phyloP scores from a whole-genome alignment of 495 filamentous ascomycete species.

The Jackrogersella minutella region DNA sequence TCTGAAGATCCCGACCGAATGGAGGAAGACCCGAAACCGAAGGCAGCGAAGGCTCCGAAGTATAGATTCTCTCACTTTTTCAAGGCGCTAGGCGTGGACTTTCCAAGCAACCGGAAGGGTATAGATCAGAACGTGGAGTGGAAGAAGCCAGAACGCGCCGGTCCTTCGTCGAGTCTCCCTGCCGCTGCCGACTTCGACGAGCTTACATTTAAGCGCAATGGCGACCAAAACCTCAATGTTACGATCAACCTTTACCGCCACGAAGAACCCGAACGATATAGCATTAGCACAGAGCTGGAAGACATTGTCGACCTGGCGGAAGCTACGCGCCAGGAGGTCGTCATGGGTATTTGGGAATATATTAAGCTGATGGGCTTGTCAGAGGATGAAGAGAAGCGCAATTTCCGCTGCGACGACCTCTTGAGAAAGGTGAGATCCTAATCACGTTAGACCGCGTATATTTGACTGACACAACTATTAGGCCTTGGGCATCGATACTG shows the following conservation, averaged over 20 bases:
- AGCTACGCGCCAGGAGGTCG: slow-evolving; percentile 83
- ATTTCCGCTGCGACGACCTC: slow-evolving; percentile 86
- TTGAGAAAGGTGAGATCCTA: slow-evolving; percentile 70
- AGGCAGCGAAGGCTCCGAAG: slow-evolving; percentile 51
- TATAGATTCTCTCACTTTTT: slow-evolving; percentile 93
- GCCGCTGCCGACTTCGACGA: slow-evolving; percentile 83
- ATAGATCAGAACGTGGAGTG: slow-evolving; percentile 57
- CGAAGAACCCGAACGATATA: slow-evolving; percentile 84
- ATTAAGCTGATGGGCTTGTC: slow-evolving; percentile 84
- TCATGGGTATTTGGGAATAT: slow-evolving; percentile 96
- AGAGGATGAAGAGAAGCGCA: slow-evolving; percentile 92
- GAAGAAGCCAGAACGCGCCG: slow-evolving; percentile 64
- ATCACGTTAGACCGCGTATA: neutral
- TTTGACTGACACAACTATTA: slow-evolving; percentile 48
- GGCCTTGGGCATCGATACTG: slow-evolving; percentile 79
- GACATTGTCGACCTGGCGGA: slow-evolving; percentile 87
- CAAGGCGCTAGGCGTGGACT: slow-evolving; percentile 87
- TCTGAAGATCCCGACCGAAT: slow-evolving; percentile 58
- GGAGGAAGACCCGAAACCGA: slow-evolving; percentile 65
- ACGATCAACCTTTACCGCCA: slow-evolving; percentile 87
- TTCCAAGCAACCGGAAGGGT: slow-evolving; percentile 67
- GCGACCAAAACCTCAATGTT: slow-evolving; percentile 92
- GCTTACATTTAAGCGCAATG: slow-evolving; percentile 86
- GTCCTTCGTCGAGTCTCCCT: slow-evolving; percentile 59
- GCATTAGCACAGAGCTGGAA: slow-evolving; percentile 77